Base-by-base conservation (phyloP, 2,329 filamentous ascomycete genomes). In the Aspergillus pseudotamarii region DNA sequence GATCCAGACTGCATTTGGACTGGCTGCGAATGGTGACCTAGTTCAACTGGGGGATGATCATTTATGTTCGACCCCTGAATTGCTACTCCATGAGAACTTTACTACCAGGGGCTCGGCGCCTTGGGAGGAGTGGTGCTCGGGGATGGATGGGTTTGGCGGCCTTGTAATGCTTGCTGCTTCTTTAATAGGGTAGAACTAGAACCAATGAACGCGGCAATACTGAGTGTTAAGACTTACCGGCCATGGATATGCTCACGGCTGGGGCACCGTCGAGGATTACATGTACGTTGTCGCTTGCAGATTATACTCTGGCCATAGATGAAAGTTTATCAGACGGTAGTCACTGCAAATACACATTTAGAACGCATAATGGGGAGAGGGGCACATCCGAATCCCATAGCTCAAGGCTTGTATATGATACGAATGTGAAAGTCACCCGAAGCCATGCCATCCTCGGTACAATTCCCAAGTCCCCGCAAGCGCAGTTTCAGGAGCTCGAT, bases 91-190 rank as follows among this genome's bases (percentile, higher is more conserved):
- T 2, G 28, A 28, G 23, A 14, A 14, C 12, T 28, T 19, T 23
- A 9, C 14, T 9, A 1, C 45, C 14, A 48, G 45, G 2, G 12
- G 21, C 26, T 26, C 14, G 14, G 10, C 64, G 28, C 73, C 70
- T 64, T 83, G 80, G 80, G 75, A 80, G 61, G 79, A 82, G 62
- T 83, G 80, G 81, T 82, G 79, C 60, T 72, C 76, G 6, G 79
- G 79, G 4, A 82, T 81, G 77, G 81, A 83, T 76, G 75, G 75
- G 34, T 69, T 83, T 65, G 81, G 81, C 16, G 76, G 74, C 3
- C 71, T 83, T 64, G 72, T 83, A 21, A 79, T 83, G 78, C 76
- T 83, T 70, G 78, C 79, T 71, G 80, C 81, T 69, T 79, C 77
- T 60, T 61, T 69, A 38, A 46, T 68, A 19, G 21, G 19, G 36